These are phyloP conservation scores for Candida koratica DNA, from an alignment of 805 yeast species.

Conservation along the genomic window DNA sequence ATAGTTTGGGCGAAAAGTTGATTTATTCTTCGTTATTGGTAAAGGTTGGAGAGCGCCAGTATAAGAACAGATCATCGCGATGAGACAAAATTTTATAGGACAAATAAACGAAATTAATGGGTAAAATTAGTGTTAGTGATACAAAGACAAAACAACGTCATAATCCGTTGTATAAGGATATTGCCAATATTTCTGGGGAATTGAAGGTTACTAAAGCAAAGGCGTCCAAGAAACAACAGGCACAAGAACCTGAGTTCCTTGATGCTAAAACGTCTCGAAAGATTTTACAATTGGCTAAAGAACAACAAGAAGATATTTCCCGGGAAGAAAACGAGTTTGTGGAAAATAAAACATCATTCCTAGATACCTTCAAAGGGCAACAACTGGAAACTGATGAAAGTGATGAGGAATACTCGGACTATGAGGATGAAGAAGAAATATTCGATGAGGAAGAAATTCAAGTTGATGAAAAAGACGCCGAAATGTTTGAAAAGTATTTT, in stretches of 20 bases:
- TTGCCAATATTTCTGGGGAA: conserved; percentile 70
- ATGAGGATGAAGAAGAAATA: conserved; percentile 48
- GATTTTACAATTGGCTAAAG: conserved; percentile 83
- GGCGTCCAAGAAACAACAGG: conserved; percentile 28
- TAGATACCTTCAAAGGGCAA: conserved; percentile 21
- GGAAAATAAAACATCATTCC: conserved; percentile 19
- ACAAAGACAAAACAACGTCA: conserved; percentile 62
- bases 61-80: conserved; percentile 1
- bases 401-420: conserved; percentile 54
- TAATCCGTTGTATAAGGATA: conserved; percentile 74
- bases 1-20: conserved; percentile 72
- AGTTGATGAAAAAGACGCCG: conserved; percentile 78
- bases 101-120: conserved; percentile 46
- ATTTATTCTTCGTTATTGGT: conserved; percentile 51
- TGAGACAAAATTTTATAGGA: conserved; percentile 10
- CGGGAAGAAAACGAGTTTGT: conserved; percentile 38
- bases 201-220: conserved; percentile 45
- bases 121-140: conserved; percentile 53
- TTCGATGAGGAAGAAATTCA: conserved; percentile 58
- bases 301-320: conserved; percentile 88
- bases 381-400: conserved; percentile 34
- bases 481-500: conserved; percentile 74
- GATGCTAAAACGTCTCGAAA: conserved; percentile 82
- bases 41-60: not conserved
- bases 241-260: conserved; percentile 55